Evolutionary conservation across 441 rosid species (phyloP).

Genomic region (Adansonia grandidieri): DNA sequence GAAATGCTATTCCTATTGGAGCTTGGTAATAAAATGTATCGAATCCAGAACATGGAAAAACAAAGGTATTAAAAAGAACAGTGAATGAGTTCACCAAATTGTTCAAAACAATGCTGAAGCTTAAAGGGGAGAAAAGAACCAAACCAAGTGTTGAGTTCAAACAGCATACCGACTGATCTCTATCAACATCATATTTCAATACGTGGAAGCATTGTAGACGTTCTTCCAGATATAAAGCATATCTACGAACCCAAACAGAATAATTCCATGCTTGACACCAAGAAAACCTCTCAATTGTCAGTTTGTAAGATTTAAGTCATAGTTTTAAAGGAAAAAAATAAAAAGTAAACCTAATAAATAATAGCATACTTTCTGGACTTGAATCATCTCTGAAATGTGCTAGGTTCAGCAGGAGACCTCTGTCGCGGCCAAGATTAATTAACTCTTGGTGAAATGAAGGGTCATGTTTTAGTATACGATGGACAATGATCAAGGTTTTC

Average conservation of each 20-base stretch:
- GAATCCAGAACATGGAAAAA: not conserved
- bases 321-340: not conserved
- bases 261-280: conserved; percentile 51
- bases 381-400: conserved; percentile 51
- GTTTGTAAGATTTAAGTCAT: conserved; percentile 9
- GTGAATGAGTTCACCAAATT: not conserved
- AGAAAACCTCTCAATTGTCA: conserved; percentile 18
- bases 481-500: conserved; percentile 49
- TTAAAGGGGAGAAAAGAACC: not conserved
- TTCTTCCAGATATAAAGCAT: conserved; percentile 54
- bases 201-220: conserved; percentile 39
- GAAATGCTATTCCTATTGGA: conserved; percentile 6
- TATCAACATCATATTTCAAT: conserved; percentile 45
- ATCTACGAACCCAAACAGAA: conserved; percentile 52
- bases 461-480: conserved; percentile 45
- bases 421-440: conserved; percentile 23
- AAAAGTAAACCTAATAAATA: not conserved
- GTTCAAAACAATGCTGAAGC: not conserved
- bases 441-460: conserved; percentile 43
- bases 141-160: not conserved
- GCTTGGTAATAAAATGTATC: not conserved
- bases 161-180: conserved; percentile 35
- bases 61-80: not conserved
- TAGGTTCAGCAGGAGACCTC: conserved; percentile 36
- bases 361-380: conserved; percentile 39